Conservation (phyloP, 1,284 basidiomycete species). For the Sporisorium sorghi region DNA sequence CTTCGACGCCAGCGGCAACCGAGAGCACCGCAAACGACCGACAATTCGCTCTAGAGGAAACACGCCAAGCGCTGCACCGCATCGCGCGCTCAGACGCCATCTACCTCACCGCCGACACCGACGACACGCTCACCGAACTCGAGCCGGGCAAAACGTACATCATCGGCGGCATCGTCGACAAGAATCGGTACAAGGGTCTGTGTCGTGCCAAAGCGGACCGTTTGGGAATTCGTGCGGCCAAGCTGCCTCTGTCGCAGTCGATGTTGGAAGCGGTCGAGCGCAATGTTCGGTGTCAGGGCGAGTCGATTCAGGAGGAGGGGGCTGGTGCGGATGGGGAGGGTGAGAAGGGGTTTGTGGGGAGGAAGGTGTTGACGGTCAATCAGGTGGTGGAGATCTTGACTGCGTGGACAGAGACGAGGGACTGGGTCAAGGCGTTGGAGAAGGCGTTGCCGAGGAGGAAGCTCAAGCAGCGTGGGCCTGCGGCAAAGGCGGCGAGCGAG, state of each 20-base stretch:
- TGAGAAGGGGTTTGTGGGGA: constrained; percentile 32
- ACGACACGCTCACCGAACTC: constrained; percentile 83
- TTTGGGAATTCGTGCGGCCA: constrained; percentile 82
- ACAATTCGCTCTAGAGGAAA: constrained; percentile 12
- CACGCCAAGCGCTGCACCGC: constrained; percentile 22
- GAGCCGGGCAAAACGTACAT: constrained; percentile 89
- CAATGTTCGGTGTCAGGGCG: constrained; percentile 26
- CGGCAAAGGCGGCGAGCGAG: constrained; percentile 6
- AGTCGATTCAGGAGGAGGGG: constrained; percentile 26
- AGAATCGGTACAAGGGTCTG: constrained; percentile 90
- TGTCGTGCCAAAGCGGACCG: constrained; percentile 86
- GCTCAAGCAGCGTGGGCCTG: constrained; percentile 29
- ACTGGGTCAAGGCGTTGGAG: constrained; percentile 71
- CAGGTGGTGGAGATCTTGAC: constrained; percentile 92
- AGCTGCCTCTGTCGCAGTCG: constrained; percentile 80
- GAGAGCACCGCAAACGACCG: not conserved
- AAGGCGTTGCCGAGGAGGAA: constrained; percentile 39
- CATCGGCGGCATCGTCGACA: constrained; percentile 95
- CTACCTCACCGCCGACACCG: constrained; percentile 94
- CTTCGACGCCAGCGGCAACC: not conserved
- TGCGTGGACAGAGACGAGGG: constrained; percentile 76
- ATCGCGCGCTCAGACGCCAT: constrained; percentile 73
- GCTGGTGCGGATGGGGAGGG: constrained; percentile 8
- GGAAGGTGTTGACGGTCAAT: constrained; percentile 97
- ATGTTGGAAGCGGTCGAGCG: constrained; percentile 73